phyloP scores from a whole-genome alignment of 1,284 basidiomycete species.

The Cryptococcus sp. region DNA sequence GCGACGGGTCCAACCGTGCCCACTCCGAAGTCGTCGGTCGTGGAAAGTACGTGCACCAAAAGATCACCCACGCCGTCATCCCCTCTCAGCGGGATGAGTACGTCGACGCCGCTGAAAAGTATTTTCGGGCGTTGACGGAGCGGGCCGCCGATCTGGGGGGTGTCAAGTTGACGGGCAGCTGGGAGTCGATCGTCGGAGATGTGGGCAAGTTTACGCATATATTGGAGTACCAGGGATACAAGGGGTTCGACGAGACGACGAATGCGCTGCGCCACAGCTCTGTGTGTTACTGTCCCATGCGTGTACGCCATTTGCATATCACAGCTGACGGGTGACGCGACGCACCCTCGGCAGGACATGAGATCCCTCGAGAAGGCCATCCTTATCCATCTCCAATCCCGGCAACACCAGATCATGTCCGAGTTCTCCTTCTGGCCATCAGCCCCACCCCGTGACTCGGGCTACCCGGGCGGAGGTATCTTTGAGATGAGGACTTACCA shows the following conservation, averaged over 20 bases:
- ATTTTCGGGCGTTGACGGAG: slow-evolving; percentile 72
- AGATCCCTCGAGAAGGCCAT: slow-evolving; percentile 51
- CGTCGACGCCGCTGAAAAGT: slow-evolving; percentile 75
- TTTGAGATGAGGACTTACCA: slow-evolving; percentile 84
- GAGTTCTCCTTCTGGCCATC: slow-evolving; percentile 94
- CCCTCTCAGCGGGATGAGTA: slow-evolving; percentile 76
- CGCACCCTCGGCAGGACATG: slow-evolving; percentile 17
- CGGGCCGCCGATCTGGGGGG: slow-evolving; percentile 56
- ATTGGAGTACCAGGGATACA: slow-evolving; percentile 84
- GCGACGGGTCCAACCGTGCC: slow-evolving; percentile 51
- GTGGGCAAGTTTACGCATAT: slow-evolving; percentile 73
- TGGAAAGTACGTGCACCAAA: slow-evolving; percentile 73
- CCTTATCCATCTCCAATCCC: slow-evolving; percentile 66
- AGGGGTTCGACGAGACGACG: slow-evolving; percentile 63
- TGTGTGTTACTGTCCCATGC: background rate
- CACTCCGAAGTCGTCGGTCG: slow-evolving; percentile 80
- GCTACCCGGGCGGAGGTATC: slow-evolving; percentile 65
- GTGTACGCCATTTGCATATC: background rate
- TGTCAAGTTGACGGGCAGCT: slow-evolving; percentile 84
- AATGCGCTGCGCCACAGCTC: slow-evolving; percentile 5
- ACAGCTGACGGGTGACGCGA: no score
- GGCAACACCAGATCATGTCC: slow-evolving; percentile 74
- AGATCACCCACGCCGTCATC: slow-evolving; percentile 81
- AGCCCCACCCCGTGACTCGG: slow-evolving; percentile 67
- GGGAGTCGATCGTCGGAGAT: slow-evolving; percentile 80